Evolutionary conservation across 257 asterid genomes (phyloP), one percentile per base, ranked within the genome.

Genomic region (Nicotiana otophora): DNA sequence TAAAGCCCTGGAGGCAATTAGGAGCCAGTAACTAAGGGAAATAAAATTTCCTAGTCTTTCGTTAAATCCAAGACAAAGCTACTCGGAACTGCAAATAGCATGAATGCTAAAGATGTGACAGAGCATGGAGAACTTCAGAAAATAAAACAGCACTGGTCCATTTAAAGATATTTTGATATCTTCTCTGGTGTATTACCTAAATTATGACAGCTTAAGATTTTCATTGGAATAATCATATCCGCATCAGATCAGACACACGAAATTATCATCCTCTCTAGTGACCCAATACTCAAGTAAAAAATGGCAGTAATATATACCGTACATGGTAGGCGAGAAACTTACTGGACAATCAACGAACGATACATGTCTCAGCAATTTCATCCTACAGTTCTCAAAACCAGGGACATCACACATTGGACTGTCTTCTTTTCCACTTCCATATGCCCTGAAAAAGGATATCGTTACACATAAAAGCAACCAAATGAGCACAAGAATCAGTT

Each of bases 321-420:
- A 48, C 48, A 74, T 7, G 80, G 62, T 26, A 14, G 42, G 62
- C 23, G 80, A 48, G 86, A 85, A 70, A 26, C 93, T 89, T 91
- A 96, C 99, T 16, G 98, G 99, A 85, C 99, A 96, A 90, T 96
- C 99, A 75, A 96, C 99, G 68, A 96, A 96, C 14, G 99, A 96
- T 30, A 96, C 99, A 11, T 96, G 99, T 69, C 99, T 90, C 72
- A 94, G 93, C 87, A 96, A 86, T 86, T 94, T 93, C 99, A 96
- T 96, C 91, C 89, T 87, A 87, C 86, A 78, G 84, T 92, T 94
- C 93, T 96, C 98, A 87, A 89, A 94, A 23, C 99, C 98, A 81
- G 97, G 97, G 53, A 96, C 98, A 87, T 96, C 99, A 88, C 98
- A 96, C 92, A 89, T 88, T 75, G 99, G 99, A 57, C 87, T 88